Percentiles rank a stretch among this genome's conserved stretches.
phyloP scores from a whole-genome alignment of 441 rosid species.

The Erodium trifolium region DNA sequence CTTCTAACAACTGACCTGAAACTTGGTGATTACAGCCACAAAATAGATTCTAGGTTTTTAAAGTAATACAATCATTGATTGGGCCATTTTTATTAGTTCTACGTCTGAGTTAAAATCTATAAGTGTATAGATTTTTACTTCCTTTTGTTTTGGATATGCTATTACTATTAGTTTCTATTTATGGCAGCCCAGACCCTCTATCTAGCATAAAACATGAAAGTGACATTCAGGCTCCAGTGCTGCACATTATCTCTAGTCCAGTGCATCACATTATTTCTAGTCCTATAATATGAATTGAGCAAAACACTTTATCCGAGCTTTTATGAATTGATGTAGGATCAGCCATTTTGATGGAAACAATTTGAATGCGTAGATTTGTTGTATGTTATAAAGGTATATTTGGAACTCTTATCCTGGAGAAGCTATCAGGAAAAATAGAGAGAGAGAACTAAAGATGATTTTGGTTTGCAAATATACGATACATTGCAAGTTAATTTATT shows the following conservation, averaged over 20 bases:
- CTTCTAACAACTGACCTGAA: background rate
- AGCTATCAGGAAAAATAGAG: background rate
- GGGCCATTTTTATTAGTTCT: background rate
- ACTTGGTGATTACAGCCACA: background rate
- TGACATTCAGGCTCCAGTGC: background rate
- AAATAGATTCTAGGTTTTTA: background rate
- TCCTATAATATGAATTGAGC: background rate
- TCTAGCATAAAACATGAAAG: background rate
- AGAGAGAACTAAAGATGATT: background rate
- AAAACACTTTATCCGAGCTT: background rate
- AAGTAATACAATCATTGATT: background rate
- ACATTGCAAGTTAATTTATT: background rate
- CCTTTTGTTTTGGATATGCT: conserved; percentile 1
- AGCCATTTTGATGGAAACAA: background rate
- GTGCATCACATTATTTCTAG: background rate
- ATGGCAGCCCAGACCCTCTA: background rate
- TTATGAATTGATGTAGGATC: background rate
- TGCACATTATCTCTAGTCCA: background rate
- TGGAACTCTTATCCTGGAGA: background rate
- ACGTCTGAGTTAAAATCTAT: background rate
- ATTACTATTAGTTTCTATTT: background rate
- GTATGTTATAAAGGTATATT: too few relatives aligned
- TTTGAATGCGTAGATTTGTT: background rate
- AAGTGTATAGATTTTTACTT: background rate
- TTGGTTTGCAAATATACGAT: background rate